Evolutionary conservation across 352 stramenopile species (phyloP).

Genomic region (Phytophthora multivora): DNA sequence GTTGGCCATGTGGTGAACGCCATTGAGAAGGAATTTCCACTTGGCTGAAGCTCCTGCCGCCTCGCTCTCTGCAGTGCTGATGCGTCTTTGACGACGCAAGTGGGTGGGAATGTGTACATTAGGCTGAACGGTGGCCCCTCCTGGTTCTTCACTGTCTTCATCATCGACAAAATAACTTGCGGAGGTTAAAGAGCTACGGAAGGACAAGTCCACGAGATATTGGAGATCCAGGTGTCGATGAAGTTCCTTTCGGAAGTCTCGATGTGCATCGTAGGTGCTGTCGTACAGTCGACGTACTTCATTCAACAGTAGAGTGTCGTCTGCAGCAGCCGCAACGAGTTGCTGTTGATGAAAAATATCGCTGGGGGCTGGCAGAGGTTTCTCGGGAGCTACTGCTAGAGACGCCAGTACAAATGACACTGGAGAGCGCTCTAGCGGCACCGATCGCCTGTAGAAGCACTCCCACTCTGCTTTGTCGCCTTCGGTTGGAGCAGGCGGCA

Average conservation of each 20-base stretch:
- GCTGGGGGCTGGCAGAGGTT: slow-evolving; percentile 50
- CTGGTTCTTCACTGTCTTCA: slow-evolving; percentile 29
- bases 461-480: slow-evolving; percentile 41
- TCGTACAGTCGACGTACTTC: slow-evolving; percentile 73
- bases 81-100: slow-evolving; percentile 22
- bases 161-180: slow-evolving; percentile 66
- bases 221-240: slow-evolving; percentile 66
- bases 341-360: slow-evolving; percentile 73
- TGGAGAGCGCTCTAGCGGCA: slow-evolving; percentile 66
- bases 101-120: slow-evolving; percentile 51
- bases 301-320: slow-evolving; percentile 63
- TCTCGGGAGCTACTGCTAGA: slow-evolving; percentile 52
- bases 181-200: slow-evolving; percentile 69
- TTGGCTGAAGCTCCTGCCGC: slow-evolving; percentile 32
- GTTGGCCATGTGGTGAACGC: slow-evolving; percentile 40
- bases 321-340: slow-evolving; percentile 40
- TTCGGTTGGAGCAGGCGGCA: slow-evolving; percentile 16
- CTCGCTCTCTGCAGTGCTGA: slow-evolving; percentile 20
- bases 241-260: slow-evolving; percentile 58
- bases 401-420: slow-evolving; percentile 75
- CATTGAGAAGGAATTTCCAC: slow-evolving; percentile 51
- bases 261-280: slow-evolving; percentile 64
- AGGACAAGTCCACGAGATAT: slow-evolving; percentile 70
- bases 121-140: slow-evolving; percentile 30
- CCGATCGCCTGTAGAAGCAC: slow-evolving; percentile 64